Conservation (phyloP, 768 basidiomycete genomes). For the Russula sp. region DNA sequence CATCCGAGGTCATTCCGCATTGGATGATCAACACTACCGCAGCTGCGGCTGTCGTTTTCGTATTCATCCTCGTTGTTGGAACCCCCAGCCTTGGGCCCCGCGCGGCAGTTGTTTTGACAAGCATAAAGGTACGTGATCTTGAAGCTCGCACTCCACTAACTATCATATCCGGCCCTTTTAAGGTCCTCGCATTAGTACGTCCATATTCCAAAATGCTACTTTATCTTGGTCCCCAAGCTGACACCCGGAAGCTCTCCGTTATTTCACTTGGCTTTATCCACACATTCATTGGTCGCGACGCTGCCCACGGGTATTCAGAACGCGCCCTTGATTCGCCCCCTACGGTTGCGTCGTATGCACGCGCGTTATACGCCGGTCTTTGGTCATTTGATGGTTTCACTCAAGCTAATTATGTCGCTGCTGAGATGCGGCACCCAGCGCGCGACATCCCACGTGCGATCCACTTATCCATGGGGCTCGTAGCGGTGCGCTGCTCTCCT, state of each 20-base stretch:
- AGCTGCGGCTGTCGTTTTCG: neutral
- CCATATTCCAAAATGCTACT: neutral
- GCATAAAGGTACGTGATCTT: neutral
- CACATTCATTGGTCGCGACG: neutral
- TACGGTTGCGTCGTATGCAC: slow-evolving; percentile 8
- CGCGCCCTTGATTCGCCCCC: neutral
- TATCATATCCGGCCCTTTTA: neutral
- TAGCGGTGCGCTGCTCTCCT: neutral
- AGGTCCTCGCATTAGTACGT: slow-evolving; percentile 8
- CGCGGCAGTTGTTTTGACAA: slow-evolving; percentile 3
- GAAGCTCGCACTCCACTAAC: neutral
- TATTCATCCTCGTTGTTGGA: neutral
- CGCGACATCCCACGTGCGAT: slow-evolving; percentile 14
- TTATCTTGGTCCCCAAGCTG: too few relatives aligned
- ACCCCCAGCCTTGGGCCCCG: slow-evolving; percentile 7
- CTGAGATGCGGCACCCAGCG: slow-evolving; percentile 3
- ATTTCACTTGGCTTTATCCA: neutral
- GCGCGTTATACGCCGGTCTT: slow-evolving; percentile 2
- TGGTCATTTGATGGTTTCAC: slow-evolving; percentile 13
- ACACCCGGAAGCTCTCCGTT: neutral
- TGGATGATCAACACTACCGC: slow-evolving; percentile 12
- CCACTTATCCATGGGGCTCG: slow-evolving; percentile 8
- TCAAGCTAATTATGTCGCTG: slow-evolving; percentile 11
- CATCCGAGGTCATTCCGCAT: slow-evolving; percentile 1
- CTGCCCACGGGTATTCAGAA: neutral